Evolutionary conservation across 2,329 filamentous ascomycete genomes (phyloP).

Genomic region (Fusarium sp.): DNA sequence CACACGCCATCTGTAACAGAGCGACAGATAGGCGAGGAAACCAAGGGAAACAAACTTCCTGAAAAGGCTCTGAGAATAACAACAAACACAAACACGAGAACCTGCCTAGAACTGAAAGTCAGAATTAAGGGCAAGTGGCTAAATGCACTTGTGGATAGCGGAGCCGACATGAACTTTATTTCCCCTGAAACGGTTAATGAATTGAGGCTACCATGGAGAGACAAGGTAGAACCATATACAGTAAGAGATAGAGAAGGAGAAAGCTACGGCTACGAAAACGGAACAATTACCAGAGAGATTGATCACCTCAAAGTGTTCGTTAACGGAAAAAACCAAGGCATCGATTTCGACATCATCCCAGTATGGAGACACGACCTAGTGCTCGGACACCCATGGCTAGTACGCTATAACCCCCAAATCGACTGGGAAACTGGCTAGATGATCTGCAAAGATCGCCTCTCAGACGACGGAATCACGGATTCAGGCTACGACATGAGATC

Average conservation of each 20-base stretch:
- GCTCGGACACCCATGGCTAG: neutral
- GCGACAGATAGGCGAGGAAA: too few species aligned
- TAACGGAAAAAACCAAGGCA: neutral
- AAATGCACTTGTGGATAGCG: neutral
- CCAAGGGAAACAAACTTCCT: too few species aligned
- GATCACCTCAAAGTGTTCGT: neutral
- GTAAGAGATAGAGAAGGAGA: neutral
- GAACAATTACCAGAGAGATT: neutral
- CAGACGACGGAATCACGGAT: neutral
- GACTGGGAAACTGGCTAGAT: neutral
- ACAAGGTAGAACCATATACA: neutral
- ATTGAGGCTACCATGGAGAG: neutral
- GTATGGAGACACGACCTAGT: neutral
- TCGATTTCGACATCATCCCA: neutral
- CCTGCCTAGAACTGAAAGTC: neutral
- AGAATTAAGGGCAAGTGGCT: neutral
- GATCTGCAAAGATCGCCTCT: neutral
- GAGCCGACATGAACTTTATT: neutral
- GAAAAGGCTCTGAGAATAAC: neutral
- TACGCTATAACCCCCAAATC: neutral
- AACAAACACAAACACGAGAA: neutral
- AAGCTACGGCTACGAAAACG: neutral
- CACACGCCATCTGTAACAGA: too few species aligned
- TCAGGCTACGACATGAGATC: neutral
- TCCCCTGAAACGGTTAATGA: neutral